Evolutionary conservation across 768 basidiomycete genomes (phyloP).

Genomic region (Rhizopogon vulgaris): DNA sequence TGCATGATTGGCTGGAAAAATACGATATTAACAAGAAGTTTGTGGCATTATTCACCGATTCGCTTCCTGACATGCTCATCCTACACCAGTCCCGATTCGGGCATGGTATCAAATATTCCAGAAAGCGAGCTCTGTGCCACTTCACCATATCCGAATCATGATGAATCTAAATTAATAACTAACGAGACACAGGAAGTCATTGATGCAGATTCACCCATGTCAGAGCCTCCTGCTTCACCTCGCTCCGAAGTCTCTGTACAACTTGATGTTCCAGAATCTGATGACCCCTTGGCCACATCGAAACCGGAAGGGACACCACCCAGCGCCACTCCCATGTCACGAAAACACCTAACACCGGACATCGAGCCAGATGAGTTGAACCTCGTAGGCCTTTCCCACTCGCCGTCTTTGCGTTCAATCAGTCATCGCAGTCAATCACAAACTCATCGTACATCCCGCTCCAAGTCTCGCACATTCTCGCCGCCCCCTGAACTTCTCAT

Average conservation of each 20-base stretch:
- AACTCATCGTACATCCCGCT: constrained; percentile 14
- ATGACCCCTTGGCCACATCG: constrained; percentile 7
- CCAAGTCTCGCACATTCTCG: constrained; percentile 8
- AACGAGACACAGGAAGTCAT: constrained; percentile 8
- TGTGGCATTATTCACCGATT: constrained; percentile 14
- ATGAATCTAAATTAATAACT: constrained; percentile 5
- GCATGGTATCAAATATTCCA: constrained; percentile 33
- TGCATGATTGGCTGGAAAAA: constrained; percentile 48
- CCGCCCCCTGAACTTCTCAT: constrained; percentile 4
- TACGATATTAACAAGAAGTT: constrained; percentile 52
- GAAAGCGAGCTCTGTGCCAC: constrained; percentile 25
- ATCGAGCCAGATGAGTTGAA: constrained; percentile 6
- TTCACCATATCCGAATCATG: constrained; percentile 8
- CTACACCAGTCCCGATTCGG: constrained; percentile 32
- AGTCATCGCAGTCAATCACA: constrained; percentile 10
- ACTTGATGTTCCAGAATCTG: constrained; percentile 20
- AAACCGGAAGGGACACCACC: constrained; percentile 11
- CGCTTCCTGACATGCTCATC: constrained; percentile 1
- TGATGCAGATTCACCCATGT: constrained; percentile 27
- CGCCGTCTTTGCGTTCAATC: constrained; percentile 14
- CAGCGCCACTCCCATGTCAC: constrained; percentile 11
- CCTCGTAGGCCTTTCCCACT: constrained; percentile 7
- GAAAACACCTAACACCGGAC: constrained; percentile 7
- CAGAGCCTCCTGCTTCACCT: constrained; percentile 26
- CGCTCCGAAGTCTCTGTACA: constrained; percentile 17